Conservation (phyloP, 495 filamentous ascomycete species). For the Clavariopsis aquatica region DNA sequence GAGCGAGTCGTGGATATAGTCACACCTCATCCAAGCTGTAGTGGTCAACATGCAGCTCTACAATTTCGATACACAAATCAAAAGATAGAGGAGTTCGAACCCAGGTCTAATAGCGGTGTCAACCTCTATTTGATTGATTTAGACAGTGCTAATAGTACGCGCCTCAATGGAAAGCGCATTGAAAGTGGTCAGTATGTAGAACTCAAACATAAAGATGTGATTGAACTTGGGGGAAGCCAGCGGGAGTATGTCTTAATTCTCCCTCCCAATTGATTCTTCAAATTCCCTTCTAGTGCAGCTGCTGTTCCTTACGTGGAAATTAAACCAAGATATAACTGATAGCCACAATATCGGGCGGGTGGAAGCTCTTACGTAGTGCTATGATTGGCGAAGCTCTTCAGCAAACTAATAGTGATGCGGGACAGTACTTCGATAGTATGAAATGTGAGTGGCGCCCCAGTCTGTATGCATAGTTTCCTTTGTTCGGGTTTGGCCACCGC, state of each 20-base stretch:
- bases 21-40: constrained; percentile 2
- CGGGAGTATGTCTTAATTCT: constrained; percentile 7
- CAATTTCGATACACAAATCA: neutral
- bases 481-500: no score
- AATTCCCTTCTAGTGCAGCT: neutral
- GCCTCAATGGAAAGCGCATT: neutral
- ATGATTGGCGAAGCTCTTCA: no score
- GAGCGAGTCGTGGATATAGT: constrained; percentile 1
- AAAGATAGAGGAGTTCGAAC: neutral
- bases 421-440: no score
- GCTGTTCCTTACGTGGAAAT: neutral
- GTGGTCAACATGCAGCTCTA: constrained; percentile 2
- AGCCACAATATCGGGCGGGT: no score
- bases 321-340: no score
- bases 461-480: no score
- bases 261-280: neutral
- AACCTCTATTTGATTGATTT: constrained; percentile 5
- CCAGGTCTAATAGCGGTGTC: neutral
- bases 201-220: constrained; percentile 2
- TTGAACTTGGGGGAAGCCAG: constrained; percentile 1
- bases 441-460: no score
- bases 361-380: no score
- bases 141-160: neutral
- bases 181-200: constrained; percentile 3
- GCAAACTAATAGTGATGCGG: no score